These are phyloP conservation scores for Huntiella abstrusa DNA, from an alignment of 2,329 filamentous ascomycete species.

Conservation along the genomic window DNA sequence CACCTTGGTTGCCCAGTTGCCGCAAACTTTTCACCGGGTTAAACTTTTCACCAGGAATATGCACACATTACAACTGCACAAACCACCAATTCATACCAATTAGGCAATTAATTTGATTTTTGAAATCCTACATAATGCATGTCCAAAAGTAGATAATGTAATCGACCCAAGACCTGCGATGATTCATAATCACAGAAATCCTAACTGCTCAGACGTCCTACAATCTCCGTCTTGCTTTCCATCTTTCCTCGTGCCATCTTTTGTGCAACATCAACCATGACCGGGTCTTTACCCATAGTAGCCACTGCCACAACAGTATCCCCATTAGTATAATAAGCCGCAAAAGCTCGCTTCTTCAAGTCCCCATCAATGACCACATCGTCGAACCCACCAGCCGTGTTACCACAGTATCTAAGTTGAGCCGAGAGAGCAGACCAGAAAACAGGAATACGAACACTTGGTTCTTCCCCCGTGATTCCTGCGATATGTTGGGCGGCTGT, in stretches of 20 bases:
- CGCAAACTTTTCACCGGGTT: too few species aligned
- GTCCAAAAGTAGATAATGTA: too few species aligned
- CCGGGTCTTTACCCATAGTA: conserved; percentile 76
- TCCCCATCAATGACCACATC: conserved; percentile 66
- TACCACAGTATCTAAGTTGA: conserved; percentile 86
- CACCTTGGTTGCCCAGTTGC: too few species aligned
- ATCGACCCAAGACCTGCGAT: too few species aligned
- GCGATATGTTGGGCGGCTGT: conserved; percentile 61
- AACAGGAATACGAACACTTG: conserved; percentile 58
- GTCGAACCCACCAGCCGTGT: conserved; percentile 64
- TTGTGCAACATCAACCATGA: conserved; percentile 66
- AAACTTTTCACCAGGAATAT: too few species aligned
- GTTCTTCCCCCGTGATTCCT: conserved; percentile 38
- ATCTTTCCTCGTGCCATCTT: conserved; percentile 70
- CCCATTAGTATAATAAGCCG: conserved; percentile 73
- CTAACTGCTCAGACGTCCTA: conserved; percentile 19
- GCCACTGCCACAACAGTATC: conserved; percentile 80
- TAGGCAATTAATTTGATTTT: too few species aligned
- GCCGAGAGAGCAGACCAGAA: conserved; percentile 91
- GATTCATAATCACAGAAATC: too few species aligned
- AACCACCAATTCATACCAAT: too few species aligned
- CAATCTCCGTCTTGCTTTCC: conserved; percentile 60
- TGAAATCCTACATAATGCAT: too few species aligned
- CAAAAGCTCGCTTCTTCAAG: conserved; percentile 61
- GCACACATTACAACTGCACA: too few species aligned